Conservation (phyloP, 768 basidiomycete genomes). For the Gymnopilus dilepis region DNA sequence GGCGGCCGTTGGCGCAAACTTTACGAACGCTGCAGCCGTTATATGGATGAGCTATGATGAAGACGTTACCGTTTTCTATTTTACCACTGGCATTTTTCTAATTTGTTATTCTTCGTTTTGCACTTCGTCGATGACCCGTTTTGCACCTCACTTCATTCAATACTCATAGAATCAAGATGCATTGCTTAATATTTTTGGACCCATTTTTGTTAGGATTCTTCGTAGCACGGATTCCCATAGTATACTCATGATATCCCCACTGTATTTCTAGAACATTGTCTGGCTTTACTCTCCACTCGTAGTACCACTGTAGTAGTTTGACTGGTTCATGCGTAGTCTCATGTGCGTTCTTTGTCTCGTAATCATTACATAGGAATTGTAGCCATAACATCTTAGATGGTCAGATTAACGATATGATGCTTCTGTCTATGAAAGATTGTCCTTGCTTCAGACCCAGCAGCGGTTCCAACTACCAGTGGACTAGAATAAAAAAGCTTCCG, state of each 20-base stretch:
- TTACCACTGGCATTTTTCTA: background rate
- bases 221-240: background rate
- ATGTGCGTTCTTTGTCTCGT: background rate
- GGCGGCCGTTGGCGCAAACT: constrained; percentile 69
- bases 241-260: background rate
- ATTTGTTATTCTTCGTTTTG: background rate
- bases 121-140: background rate
- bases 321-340: background rate
- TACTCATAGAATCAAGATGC: background rate
- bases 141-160: background rate
- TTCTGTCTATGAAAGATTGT: background rate
- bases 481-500: no score
- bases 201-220: background rate
- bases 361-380: constrained; percentile 1
- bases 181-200: background rate
- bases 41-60: constrained; percentile 68
- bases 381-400: background rate
- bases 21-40: constrained; percentile 63
- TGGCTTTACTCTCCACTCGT: background rate
- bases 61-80: background rate
- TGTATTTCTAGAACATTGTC: constrained; percentile 8
- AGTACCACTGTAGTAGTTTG: background rate
- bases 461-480: no score
- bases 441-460: no score
- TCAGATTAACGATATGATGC: background rate